A percentile compares a stretch with the other conserved stretches of the same genome.
Conservation (phyloP, 345 rosid genomes). For the Melaleuca alternifolia region DNA sequence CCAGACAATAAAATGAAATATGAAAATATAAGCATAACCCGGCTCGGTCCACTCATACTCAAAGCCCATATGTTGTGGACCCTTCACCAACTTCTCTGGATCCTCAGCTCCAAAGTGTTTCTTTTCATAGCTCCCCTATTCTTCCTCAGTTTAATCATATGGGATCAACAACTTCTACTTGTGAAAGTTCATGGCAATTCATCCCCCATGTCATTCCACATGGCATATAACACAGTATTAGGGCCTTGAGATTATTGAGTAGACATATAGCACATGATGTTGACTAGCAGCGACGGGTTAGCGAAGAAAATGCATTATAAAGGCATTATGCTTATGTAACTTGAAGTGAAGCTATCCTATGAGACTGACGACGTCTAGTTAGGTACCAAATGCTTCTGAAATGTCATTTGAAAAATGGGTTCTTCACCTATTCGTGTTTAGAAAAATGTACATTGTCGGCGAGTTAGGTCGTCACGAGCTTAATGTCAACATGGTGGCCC, state of each 20-base stretch:
- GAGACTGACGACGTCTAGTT: background rate
- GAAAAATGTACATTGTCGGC: background rate
- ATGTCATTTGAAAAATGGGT: background rate
- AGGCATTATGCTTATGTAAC: background rate
- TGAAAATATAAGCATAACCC: too few species aligned
- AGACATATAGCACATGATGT: background rate
- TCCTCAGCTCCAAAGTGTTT: background rate
- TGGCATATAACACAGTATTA: background rate
- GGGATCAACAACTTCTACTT: background rate
- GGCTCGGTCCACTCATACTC: too few species aligned
- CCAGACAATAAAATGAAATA: too few species aligned
- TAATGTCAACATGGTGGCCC: accelerated
- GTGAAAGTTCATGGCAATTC: background rate
- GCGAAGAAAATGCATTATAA: background rate
- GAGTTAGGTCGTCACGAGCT: background rate
- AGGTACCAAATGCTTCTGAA: background rate
- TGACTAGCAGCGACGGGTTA: background rate
- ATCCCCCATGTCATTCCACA: background rate
- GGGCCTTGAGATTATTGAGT: background rate
- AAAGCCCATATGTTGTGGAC: background rate
- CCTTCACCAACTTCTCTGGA: background rate
- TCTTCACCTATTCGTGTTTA: background rate
- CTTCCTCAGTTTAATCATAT: background rate
- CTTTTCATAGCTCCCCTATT: background rate
- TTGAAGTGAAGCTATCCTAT: background rate